A percentile compares a stretch with the other conserved stretches of the same genome.
Evolutionary conservation across 768 basidiomycete genomes (phyloP).

Genomic region (Flagelloscypha sp.): DNA sequence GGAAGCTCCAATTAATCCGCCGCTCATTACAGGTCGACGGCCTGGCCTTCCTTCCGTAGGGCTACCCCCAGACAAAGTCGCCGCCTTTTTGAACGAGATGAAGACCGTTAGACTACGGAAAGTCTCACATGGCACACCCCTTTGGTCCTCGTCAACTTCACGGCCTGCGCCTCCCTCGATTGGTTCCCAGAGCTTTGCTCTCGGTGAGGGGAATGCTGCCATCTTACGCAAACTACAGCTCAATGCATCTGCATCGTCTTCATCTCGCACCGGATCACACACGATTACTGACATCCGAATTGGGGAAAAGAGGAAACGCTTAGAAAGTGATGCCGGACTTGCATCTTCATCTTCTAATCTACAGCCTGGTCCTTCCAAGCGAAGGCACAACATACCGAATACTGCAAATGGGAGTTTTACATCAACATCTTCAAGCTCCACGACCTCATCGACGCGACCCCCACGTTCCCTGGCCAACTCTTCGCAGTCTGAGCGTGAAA

Average conservation of each 20-base stretch:
- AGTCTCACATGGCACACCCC: slow-evolving; percentile 28
- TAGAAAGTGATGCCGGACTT: slow-evolving; percentile 9
- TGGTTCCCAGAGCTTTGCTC: slow-evolving; percentile 1
- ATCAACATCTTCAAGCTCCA: too few relatives aligned
- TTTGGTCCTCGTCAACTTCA: neutral
- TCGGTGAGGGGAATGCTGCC: slow-evolving; percentile 9
- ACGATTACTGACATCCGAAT: slow-evolving; percentile 6
- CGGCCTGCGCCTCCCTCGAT: slow-evolving; percentile 1
- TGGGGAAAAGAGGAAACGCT: slow-evolving; percentile 24
- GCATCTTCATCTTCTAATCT: too few relatives aligned
- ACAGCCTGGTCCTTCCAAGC: too few relatives aligned
- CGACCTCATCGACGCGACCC: too few relatives aligned
- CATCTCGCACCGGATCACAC: slow-evolving; percentile 1
- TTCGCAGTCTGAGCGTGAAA: too few relatives aligned
- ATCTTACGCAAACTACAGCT: slow-evolving; percentile 12
- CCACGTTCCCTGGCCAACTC: too few relatives aligned
- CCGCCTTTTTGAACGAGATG: slow-evolving; percentile 72
- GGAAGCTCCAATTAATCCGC: slow-evolving; percentile 61
- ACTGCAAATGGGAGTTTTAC: too few relatives aligned
- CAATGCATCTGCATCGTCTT: slow-evolving; percentile 7
- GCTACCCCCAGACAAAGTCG: slow-evolving; percentile 77
- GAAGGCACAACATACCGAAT: too few relatives aligned
- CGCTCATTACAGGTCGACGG: slow-evolving; percentile 26
- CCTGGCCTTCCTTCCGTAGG: slow-evolving; percentile 61
- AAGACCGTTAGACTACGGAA: slow-evolving; percentile 65